Evolutionary conservation across 1,284 basidiomycete species (phyloP).

Genomic region (Apiotrichum sp.): DNA sequence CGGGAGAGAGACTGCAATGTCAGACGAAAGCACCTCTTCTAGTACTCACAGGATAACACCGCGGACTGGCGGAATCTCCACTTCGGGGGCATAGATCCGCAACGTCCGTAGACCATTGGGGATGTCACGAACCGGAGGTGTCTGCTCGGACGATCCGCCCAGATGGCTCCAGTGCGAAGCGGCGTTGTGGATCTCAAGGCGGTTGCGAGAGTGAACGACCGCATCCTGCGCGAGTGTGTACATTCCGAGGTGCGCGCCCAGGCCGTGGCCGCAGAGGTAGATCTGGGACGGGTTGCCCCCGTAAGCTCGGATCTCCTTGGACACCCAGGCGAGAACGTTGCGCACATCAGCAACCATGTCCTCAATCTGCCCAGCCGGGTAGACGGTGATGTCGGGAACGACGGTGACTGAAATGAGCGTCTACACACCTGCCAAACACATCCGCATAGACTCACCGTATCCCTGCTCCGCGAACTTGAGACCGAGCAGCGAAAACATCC

Average conservation of each 20-base stretch:
- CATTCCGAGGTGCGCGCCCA: conserved; percentile 43
- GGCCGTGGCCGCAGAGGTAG: conserved; percentile 42
- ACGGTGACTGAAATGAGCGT: conserved; percentile 13
- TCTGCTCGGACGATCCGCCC: conserved; percentile 2
- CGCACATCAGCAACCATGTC: conserved; percentile 22
- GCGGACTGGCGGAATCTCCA: conserved; percentile 36
- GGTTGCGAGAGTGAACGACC: conserved; percentile 24
- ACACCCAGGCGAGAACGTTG: conserved; percentile 17
- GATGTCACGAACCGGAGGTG: conserved; percentile 6
- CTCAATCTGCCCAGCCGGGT: conserved; percentile 20
- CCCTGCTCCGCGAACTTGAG: conserved; percentile 23
- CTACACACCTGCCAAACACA: not conserved
- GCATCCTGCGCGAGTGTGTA: conserved; percentile 34
- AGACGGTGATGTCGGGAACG: conserved; percentile 23
- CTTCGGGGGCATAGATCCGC: conserved; percentile 42
- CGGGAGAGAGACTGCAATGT: conserved; percentile 29
- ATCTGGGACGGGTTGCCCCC: conserved; percentile 42
- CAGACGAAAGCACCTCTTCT: not conserved
- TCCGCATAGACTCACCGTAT: conserved; percentile 15
- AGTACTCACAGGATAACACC: conserved; percentile 38
- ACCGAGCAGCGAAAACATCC: conserved; percentile 22
- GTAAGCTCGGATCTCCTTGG: conserved; percentile 14
- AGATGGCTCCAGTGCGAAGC: conserved; percentile 12
- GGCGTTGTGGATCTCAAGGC: conserved; percentile 17
- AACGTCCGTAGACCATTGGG: conserved; percentile 23